Evolutionary conservation across 2,329 filamentous ascomycete genomes (phyloP), one percentile per base, ranked within the genome.

Genomic region (Clathrospora elynae): DNA sequence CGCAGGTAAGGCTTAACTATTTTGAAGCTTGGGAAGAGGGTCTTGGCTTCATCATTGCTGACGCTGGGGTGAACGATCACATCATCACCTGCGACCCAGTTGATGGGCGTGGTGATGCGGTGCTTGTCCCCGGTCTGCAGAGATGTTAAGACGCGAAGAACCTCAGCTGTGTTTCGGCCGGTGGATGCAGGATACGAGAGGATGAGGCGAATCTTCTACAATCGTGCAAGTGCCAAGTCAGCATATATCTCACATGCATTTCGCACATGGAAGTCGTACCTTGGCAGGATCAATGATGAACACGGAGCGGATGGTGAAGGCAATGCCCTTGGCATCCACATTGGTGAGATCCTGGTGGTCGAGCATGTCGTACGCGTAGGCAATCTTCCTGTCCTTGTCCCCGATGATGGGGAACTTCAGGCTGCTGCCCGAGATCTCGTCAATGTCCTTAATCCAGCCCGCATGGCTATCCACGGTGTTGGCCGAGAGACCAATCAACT

Each of bases 271-370:
- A n/a, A n/a, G n/a, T n/a, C n/a, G n/a, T n/a, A n/a, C n/a, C n/a
- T n/a, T n/a, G n/a, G n/a, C 80, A 43, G 81, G 81, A 73, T 84
- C 81, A 68, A 84, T 82, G 68, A 83, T 72, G 73, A 84, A 84
- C 63, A 84, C 81, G 41, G 78, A 81, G 66, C 81, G 80, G 70
- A 84, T 84, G 62, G 81, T 84, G 70, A 84, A 83, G 35, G 81
- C 80, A 46, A 76, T 72, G 64, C 76, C 76, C 72, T 78, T 78
- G 50, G 62, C 63, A 59, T 82, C 77, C 53, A 84, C 75, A 65
- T 82, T 82, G 70, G 81, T 82, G 47, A 79, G 75, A 54, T 78
- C 76, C 56, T 78, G 75, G 66, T 77, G 67, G 63, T 78, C 76
- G 29, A 78, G 75, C 75, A 79, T 78, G 68, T 78, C 75, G 57